A percentile compares a stretch with the other conserved stretches of the same genome.
Evolutionary conservation across 371 early-diverging fungal species (phyloP).

Genomic region (Saksenaea oblongispora): DNA sequence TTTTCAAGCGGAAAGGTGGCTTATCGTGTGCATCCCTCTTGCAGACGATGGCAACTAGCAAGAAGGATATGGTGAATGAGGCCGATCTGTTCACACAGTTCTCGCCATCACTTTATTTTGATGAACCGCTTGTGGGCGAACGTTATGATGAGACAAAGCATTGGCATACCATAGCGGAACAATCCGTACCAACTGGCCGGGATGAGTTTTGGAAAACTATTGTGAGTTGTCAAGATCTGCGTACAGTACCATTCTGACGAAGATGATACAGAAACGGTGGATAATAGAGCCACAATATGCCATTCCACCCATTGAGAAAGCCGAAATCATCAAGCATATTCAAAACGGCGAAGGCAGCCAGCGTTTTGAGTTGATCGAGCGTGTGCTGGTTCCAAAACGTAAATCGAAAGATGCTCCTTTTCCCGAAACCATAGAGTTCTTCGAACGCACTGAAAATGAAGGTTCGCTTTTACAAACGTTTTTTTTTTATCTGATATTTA

Average conservation of each 20-base stretch:
- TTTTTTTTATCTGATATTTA: neutral
- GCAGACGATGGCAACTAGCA: neutral
- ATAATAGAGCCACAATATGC: conserved; percentile 63
- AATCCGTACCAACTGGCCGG: conserved; percentile 27
- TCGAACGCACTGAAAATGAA: conserved; percentile 11
- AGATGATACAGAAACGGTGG: conserved; percentile 57
- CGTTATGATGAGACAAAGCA: neutral
- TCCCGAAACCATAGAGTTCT: conserved; percentile 42
- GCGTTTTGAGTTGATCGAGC: conserved; percentile 23
- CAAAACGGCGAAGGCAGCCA: neutral
- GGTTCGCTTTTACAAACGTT: neutral
- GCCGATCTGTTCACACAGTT: conserved; percentile 34
- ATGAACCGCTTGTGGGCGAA: conserved; percentile 11
- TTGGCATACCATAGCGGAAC: conserved; percentile 40
- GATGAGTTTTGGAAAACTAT: conserved; percentile 46
- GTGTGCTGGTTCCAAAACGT: conserved; percentile 68
- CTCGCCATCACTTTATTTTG: conserved; percentile 29
- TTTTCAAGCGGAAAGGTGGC: neutral
- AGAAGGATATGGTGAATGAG: neutral
- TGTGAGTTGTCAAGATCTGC: conserved; percentile 20
- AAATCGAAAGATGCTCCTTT: conserved; percentile 54
- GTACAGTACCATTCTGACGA: neutral
- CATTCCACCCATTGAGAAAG: conserved; percentile 70
- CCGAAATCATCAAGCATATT: conserved; percentile 43
- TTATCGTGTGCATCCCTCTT: neutral